Evolutionary conservation across 73 alveolate genomes (phyloP).

Genomic region (Tetrahymena borealis): DNA sequence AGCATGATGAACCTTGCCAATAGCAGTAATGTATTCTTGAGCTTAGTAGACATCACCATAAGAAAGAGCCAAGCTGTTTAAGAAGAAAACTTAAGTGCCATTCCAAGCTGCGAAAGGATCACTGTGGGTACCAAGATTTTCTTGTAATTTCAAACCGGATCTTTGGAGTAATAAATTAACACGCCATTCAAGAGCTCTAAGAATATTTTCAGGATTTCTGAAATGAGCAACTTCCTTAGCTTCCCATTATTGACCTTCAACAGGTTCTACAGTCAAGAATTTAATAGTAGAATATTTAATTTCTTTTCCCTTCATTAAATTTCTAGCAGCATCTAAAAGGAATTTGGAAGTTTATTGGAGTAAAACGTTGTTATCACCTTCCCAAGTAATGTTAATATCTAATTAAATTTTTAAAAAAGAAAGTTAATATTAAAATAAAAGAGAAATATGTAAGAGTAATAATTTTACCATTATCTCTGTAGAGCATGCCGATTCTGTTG

Average conservation of each 20-base stretch:
- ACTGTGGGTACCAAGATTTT: not conserved
- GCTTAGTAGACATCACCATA: slow-evolving; percentile 29
- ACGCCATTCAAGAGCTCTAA: not conserved
- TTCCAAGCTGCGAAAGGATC: slow-evolving; percentile 35
- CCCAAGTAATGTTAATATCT: slow-evolving; percentile 76
- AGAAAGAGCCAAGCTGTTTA: slow-evolving; percentile 6
- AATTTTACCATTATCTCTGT: slow-evolving; percentile 13
- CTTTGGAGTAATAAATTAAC: not conserved
- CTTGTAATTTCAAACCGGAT: not conserved
- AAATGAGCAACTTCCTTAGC: not conserved
- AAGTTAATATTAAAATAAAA: not conserved
- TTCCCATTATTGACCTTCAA: not conserved
- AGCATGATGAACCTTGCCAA: not conserved
- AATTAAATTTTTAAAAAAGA: not conserved
- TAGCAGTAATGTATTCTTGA: not conserved
- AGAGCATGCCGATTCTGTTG: slow-evolving; percentile 39
- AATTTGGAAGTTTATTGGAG: slow-evolving; percentile 56
- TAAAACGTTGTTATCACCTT: slow-evolving; percentile 81
- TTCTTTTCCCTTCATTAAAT: slow-evolving; percentile 16
- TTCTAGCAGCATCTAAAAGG: slow-evolving; percentile 26
- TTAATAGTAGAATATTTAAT: not conserved
- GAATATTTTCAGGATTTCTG: not conserved
- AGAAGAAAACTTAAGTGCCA: slow-evolving; percentile 6
- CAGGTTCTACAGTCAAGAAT: not conserved
- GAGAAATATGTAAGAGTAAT: not conserved